Percentiles rank a stretch among this genome's conserved stretches.
These are phyloP conservation scores for Penicillium simplicissimum DNA, from an alignment of 495 filamentous ascomycete genomes.

Conservation along the genomic window DNA sequence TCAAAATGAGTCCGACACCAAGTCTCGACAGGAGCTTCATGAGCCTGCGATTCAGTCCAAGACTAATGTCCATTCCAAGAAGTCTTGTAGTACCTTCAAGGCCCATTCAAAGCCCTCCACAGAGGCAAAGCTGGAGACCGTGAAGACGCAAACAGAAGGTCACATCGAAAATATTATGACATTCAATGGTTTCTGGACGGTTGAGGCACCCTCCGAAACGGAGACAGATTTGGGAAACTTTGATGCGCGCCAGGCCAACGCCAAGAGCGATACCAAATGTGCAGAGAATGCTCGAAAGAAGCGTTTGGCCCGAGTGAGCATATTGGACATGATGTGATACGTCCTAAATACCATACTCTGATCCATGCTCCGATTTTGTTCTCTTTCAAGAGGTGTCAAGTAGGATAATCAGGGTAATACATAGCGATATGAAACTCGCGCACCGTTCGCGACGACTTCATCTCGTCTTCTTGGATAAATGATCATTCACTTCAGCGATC, in stretches of 20 bases:
- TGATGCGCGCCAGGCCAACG: neutral
- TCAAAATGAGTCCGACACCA: neutral
- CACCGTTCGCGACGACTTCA: neutral
- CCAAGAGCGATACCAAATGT: neutral
- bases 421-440: neutral
- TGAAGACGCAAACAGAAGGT: slow-evolving; percentile 9
- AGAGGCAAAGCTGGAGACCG: neutral
- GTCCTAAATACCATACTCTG: neutral
- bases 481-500: neutral
- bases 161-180: slow-evolving; percentile 25
- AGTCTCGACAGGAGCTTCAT: neutral
- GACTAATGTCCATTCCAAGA: neutral
- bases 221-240: neutral
- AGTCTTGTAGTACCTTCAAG: neutral
- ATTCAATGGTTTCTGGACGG: neutral
- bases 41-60: neutral
- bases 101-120: neutral
- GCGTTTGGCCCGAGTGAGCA: slow-evolving; percentile 1
- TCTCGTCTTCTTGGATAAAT: neutral
- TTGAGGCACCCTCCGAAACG: neutral
- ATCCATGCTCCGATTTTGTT: neutral
- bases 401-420: neutral
- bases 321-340: neutral
- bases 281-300: neutral
- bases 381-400: neutral